A percentile compares a stretch with the other conserved stretches of the same genome.
Evolutionary conservation across 2,329 filamentous ascomycete genomes (phyloP).

Genomic region (Ophiostoma tasmaniense): DNA sequence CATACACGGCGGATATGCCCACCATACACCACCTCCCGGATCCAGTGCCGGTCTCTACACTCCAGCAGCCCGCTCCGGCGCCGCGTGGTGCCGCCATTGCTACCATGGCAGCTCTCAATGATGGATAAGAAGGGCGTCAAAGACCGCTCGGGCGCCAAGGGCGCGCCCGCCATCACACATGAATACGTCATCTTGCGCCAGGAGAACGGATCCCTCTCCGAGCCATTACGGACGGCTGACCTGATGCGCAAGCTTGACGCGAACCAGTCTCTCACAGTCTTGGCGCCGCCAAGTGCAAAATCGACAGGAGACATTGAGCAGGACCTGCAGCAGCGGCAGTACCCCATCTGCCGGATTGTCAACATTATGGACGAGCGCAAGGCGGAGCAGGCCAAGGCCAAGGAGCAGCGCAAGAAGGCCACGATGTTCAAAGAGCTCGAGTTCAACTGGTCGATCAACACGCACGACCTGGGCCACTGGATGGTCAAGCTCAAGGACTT

Average conservation of each 20-base stretch:
- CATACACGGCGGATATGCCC: background rate
- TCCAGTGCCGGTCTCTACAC: background rate
- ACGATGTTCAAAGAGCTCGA: conserved; percentile 66
- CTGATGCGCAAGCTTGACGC: conserved; percentile 36
- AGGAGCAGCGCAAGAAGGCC: conserved; percentile 31
- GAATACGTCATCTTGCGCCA: conserved; percentile 27
- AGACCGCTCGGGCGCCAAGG: background rate
- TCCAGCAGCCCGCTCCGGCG: background rate
- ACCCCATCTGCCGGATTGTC: conserved; percentile 63
- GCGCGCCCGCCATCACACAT: conserved; percentile 37
- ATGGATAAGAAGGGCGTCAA: background rate
- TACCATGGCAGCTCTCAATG: background rate
- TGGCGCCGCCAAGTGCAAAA: conserved; percentile 19
- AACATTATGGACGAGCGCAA: conserved; percentile 45
- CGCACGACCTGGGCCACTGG: conserved; percentile 65
- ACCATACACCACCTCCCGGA: background rate
- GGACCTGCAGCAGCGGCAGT: conserved; percentile 22
- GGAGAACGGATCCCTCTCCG: conserved; percentile 31
- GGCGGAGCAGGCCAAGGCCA: conserved; percentile 35
- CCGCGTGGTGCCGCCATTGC: background rate
- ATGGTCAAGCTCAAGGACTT: conserved; percentile 61
- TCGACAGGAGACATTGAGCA: background rate
- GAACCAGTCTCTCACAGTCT: conserved; percentile 35
- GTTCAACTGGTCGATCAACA: conserved; percentile 77
- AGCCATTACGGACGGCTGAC: conserved; percentile 30